Conservation (phyloP, 768 basidiomycete genomes). For the Collybia nuda region DNA sequence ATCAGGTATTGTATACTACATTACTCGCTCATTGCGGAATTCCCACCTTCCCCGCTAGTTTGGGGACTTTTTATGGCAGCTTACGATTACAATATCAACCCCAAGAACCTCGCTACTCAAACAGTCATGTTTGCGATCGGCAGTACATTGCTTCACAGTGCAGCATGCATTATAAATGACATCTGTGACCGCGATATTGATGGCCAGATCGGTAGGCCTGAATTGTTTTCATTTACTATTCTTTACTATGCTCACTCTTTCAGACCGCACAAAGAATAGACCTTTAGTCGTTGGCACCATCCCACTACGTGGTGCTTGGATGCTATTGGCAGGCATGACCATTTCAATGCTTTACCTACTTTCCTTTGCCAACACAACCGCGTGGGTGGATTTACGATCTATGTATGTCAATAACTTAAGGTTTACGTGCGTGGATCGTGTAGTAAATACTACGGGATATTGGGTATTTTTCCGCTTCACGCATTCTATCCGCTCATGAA, state of each 20-base stretch:
- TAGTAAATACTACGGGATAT: background rate
- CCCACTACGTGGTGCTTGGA: background rate
- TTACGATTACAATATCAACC: too few relatives aligned
- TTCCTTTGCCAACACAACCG: background rate
- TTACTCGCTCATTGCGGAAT: too few relatives aligned
- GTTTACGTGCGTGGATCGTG: background rate
- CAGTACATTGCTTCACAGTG: too few relatives aligned
- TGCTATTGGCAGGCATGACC: background rate
- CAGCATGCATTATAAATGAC: conserved; percentile 8
- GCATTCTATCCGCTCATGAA: conserved; percentile 26
- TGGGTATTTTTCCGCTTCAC: conserved; percentile 9
- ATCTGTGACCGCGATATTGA: conserved; percentile 17
- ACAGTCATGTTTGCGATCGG: too few relatives aligned
- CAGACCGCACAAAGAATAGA: conserved; percentile 8
- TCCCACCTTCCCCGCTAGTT: too few relatives aligned
- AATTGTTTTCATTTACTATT: background rate
- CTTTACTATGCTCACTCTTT: too few relatives aligned
- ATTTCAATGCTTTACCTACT: background rate
- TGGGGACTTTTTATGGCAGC: too few relatives aligned
- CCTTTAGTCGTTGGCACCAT: conserved; percentile 6
- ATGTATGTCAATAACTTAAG: background rate
- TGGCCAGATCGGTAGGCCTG: conserved; percentile 12
- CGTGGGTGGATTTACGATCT: background rate
- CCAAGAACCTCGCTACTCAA: too few relatives aligned
- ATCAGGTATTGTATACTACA: too few relatives aligned